phyloP scores from a whole-genome alignment of 164 flowering plant species.

The Buxus sempervirens region DNA sequence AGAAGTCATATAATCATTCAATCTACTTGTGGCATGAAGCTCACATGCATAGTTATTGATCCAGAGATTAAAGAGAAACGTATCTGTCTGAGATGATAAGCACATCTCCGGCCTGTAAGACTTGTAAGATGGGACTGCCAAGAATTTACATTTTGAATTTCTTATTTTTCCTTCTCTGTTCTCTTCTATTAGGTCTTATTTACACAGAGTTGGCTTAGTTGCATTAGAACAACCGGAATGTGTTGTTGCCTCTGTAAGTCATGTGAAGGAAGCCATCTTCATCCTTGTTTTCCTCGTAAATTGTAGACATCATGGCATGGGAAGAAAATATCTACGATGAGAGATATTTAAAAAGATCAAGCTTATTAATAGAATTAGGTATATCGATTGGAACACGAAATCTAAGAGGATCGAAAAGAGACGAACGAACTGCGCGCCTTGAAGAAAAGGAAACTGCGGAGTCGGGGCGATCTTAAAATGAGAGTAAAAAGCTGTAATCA shows the following conservation, averaged over 20 bases:
- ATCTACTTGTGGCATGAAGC: no score
- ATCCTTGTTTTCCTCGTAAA: slow-evolving; percentile 66
- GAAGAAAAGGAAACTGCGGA: no score
- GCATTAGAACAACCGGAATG: slow-evolving; percentile 35
- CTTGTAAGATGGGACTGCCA: not conserved
- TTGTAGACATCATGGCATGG: slow-evolving; percentile 70
- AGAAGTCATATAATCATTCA: no score
- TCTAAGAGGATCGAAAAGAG: no score
- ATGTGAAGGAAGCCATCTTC: slow-evolving; percentile 74
- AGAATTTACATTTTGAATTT: slow-evolving; percentile 20
- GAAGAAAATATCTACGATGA: no score
- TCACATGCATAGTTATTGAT: not conserved
- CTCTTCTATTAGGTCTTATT: slow-evolving; percentile 1
- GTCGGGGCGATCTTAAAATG: no score
- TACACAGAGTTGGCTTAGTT: slow-evolving; percentile 2
- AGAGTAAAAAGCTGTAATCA: no score
- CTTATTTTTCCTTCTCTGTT: not conserved
- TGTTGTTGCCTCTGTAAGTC: slow-evolving; percentile 80
- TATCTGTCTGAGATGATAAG: not conserved
- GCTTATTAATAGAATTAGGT: slow-evolving; percentile 30
- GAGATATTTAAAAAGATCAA: no score
- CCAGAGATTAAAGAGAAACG: not conserved
- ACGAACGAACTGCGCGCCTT: no score
- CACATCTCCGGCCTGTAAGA: not conserved
- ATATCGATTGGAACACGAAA: no score